Evolutionary conservation across 768 basidiomycete species (phyloP).

Genomic region (Boletus speciosus): DNA sequence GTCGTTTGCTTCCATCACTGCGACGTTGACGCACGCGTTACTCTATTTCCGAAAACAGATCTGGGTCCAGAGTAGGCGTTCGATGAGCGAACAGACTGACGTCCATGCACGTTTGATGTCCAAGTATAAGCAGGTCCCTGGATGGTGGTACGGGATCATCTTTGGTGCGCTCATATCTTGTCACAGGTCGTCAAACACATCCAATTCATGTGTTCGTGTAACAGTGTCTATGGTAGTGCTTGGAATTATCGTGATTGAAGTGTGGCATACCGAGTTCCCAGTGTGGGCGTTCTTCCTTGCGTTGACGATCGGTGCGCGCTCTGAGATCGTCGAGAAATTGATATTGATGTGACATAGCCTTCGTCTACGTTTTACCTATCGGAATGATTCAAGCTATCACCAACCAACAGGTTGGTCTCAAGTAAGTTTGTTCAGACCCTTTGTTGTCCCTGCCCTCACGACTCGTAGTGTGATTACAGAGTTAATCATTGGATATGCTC

Average conservation of each 20-base stretch:
- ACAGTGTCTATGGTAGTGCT: slow-evolving; percentile 52
- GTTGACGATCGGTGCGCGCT: slow-evolving; percentile 24
- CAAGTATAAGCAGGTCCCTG: slow-evolving; percentile 53
- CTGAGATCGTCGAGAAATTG: slow-evolving; percentile 1
- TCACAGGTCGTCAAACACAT: neutral
- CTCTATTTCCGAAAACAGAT: slow-evolving; percentile 80
- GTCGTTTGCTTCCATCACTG: slow-evolving; percentile 79
- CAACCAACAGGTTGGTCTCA: slow-evolving; percentile 69
- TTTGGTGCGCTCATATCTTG: slow-evolving; percentile 12
- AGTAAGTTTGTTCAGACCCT: slow-evolving; percentile 17
- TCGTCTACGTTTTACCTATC: slow-evolving; percentile 71
- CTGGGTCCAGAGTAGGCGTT: slow-evolving; percentile 63
- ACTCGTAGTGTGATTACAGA: slow-evolving; percentile 58
- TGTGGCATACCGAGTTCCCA: slow-evolving; percentile 52
- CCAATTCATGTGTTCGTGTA: neutral
- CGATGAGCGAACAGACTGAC: slow-evolving; percentile 77
- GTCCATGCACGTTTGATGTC: slow-evolving; percentile 61
- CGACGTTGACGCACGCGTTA: slow-evolving; percentile 68
- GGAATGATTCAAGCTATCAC: slow-evolving; percentile 77
- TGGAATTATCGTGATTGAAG: slow-evolving; percentile 53
- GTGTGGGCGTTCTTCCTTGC: slow-evolving; percentile 43
- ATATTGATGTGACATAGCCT: slow-evolving; percentile 22
- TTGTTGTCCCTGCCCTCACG: neutral
- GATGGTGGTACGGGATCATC: slow-evolving; percentile 52
- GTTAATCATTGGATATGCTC: slow-evolving; percentile 55